Evolutionary conservation across 805 yeast genomes (phyloP), one percentile per base, ranked within the genome.

Genomic region (Cyberlindnera xylosilytica): DNA sequence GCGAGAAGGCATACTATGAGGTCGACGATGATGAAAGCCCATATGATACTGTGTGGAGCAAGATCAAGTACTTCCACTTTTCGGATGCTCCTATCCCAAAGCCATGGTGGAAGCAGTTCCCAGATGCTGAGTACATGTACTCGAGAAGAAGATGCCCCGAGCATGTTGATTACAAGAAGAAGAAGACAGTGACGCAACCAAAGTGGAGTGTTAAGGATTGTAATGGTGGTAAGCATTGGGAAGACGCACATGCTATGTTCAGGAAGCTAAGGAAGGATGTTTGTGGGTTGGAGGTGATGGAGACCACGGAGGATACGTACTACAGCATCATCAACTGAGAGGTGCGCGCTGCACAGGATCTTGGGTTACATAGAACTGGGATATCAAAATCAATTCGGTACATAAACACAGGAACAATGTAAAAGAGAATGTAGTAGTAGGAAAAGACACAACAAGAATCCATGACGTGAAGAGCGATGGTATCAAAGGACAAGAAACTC

Each of bases 71-170:
- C 41, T 57, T 80, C 22, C 89, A 83, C 56, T 83, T 76, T 57
- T 76, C 83, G 3, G 89, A 83, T 54, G 70, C 72, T 27, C 88
- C 88, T 6, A 59, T 81, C 6, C 78, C 81, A 0, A 81, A 83
- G 53, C 88, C 87, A 4, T 81, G 88, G 88, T 57, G 45, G 36
- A 20, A 43, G 15, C 49, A 51, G 20, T 34, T 42, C 7, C 43
- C 34, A 1, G 17, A 41, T 0, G 38, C 26, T 2, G 38, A 36
- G 2, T 55, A 53, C 32, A 52, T 51, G 56, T 30, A 23, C 1
- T 27, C 4, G 3, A 42, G 57, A 36, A 39, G 44, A 0, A 36
- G 60, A 9, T 56, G 60, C 39, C 41, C 44, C 17, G 9, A 33
- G 5, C 50, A 47, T 37, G 42, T 39, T 9, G 56, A 50, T 18